A percentile compares a stretch with the other conserved stretches of the same genome.
Evolutionary conservation across 257 asterid genomes (phyloP).

Genomic region (Osmanthus fragrans): DNA sequence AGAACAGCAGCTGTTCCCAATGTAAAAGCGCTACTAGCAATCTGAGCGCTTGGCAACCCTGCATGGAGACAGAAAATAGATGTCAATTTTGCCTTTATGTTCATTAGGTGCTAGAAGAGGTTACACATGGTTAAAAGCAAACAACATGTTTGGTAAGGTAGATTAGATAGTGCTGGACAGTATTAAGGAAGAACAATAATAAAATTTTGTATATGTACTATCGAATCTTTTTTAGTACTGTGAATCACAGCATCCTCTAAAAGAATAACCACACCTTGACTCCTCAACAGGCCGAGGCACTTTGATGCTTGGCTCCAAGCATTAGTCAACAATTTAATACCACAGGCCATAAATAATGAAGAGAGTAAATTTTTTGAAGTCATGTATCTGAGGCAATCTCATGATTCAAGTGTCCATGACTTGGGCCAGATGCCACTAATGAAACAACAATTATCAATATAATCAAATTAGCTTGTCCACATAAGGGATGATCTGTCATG

Average conservation of each 20-base stretch:
- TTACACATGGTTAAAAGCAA: neutral
- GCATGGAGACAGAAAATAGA: slow-evolving; percentile 22
- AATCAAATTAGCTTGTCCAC: neutral
- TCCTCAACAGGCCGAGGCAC: neutral
- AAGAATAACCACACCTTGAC: neutral
- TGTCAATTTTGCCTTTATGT: neutral
- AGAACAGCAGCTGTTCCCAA: slow-evolving; percentile 79
- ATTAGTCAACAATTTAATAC: neutral
- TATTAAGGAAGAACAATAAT: too few species aligned
- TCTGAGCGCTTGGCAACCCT: slow-evolving; percentile 69
- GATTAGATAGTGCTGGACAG: neutral
- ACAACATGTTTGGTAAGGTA: neutral
- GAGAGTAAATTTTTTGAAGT: neutral
- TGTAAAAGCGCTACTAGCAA: slow-evolving; percentile 70
- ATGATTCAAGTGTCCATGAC: neutral
- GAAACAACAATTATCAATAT: neutral
- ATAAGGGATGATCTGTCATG: neutral
- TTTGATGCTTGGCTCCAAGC: neutral
- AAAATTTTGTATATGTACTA: neutral
- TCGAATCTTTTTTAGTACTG: neutral
- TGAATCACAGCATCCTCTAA: neutral
- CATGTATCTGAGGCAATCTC: neutral
- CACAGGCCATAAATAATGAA: neutral
- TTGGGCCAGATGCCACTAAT: neutral
- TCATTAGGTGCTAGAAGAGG: neutral